phyloP scores from a whole-genome alignment of 2,329 filamentous ascomycete genomes.

The Sclerotinia sclerotiorum region DNA sequence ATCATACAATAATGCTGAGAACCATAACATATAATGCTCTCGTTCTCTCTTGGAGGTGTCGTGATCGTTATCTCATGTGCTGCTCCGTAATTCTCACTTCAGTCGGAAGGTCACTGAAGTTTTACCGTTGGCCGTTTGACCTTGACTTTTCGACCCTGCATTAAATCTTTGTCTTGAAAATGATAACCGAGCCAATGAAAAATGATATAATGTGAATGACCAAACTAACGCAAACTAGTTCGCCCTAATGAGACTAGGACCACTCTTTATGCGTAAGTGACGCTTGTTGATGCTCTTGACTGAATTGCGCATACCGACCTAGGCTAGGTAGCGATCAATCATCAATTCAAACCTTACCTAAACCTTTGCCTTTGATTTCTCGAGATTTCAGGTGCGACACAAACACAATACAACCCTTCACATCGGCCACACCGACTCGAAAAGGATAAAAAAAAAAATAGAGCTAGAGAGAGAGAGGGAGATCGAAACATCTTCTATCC shows the following conservation, averaged over 20 bases:
- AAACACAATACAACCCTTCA: background rate
- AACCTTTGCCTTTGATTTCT: background rate
- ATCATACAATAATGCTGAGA: too few relatives aligned
- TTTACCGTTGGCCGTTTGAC: constrained; percentile 3
- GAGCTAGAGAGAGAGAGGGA: background rate
- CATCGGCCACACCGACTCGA: background rate
- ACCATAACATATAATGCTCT: too few relatives aligned
- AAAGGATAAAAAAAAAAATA: background rate
- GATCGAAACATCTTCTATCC: background rate
- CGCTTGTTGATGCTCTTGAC: background rate
- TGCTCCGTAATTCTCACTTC: background rate
- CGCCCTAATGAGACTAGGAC: background rate
- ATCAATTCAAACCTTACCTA: background rate
- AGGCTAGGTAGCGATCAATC: background rate
- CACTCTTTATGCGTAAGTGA: constrained; percentile 17
- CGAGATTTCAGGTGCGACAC: background rate
- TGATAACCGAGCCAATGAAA: constrained; percentile 7
- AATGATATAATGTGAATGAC: constrained; percentile 16
- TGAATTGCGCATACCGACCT: background rate
- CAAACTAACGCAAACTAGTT: constrained; percentile 10
- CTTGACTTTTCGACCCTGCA: constrained; percentile 18
- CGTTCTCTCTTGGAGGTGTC: background rate
- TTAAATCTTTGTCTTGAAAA: background rate
- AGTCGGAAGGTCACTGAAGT: background rate
- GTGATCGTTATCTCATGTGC: constrained; percentile 2